Evolutionary conservation across 805 yeast species (phyloP), one percentile per base, ranked within the genome.

Genomic region (Starmerella lactis-condensi): DNA sequence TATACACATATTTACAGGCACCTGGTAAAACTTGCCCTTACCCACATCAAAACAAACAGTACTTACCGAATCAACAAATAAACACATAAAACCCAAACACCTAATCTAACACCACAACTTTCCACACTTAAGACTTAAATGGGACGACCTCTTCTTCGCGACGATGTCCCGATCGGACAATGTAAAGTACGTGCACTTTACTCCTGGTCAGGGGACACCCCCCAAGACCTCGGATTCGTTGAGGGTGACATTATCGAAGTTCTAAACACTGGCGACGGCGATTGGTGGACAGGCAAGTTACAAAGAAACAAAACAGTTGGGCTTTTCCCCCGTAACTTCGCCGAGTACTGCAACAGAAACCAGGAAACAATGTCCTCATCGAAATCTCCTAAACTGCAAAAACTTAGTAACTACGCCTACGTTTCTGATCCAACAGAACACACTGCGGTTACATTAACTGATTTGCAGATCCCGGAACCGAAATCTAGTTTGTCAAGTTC

Each of bases 191-290:
- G 67, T 47, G 89, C 98, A 7, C 66, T 67, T 24, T 85, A 77
- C 49, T 79, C 93, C 16, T 83, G 94, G 94, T 73, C 94, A 14
- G 96, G 94, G 11, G 82, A 81, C 46, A 70, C 76, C 45, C 77
- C 72, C 33, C 75, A 77, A 28, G 95, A 89, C 48, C 61, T 89
- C 26, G 96, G 96, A 1, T 89, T 89, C 50, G 65, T 83, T 14
- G 96, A 89, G 55, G 93, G 91, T 30, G 96, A 89, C 48, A 58
- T 78, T 30, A 78, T 89, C 43, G 93, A 81, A 39, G 92, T 89
- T 4, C 65, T 72, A 31, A 62, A 70, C 36, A 57, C 69, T 8
- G 78, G 85, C 4, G 92, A 89, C 48, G 93, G 92, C 13, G 72
- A 72, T 45, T 81, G 93, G 91, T 82, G 85, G 75, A 77, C 70